These are phyloP conservation scores for Daedaleopsis nitida DNA, from an alignment of 768 basidiomycete genomes.

Conservation along the genomic window DNA sequence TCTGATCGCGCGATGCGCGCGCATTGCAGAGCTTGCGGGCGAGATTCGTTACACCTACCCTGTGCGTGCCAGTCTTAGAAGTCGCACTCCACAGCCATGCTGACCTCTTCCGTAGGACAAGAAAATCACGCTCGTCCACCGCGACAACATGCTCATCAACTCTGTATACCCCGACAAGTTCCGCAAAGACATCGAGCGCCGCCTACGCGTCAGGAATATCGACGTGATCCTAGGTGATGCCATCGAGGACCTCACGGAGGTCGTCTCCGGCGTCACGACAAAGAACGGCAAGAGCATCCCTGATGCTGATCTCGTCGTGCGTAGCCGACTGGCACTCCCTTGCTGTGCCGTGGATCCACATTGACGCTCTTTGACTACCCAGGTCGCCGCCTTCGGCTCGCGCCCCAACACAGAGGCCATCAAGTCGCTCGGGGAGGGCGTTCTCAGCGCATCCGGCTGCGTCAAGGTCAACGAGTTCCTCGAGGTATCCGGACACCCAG, in stretches of 20 bases:
- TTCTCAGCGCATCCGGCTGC: constrained; percentile 39
- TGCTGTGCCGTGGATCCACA: neutral
- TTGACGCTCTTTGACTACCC: neutral
- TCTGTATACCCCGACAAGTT: constrained; percentile 54
- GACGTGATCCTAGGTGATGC: constrained; percentile 53
- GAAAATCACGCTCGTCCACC: constrained; percentile 67
- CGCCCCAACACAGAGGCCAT: constrained; percentile 59
- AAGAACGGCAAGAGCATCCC: constrained; percentile 49
- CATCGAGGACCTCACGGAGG: constrained; percentile 48
- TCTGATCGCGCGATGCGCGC: neutral
- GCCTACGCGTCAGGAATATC: constrained; percentile 47
- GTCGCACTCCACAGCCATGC: too few relatives aligned
- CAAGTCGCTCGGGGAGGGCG: constrained; percentile 37
- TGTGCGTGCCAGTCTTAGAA: constrained; percentile 25
- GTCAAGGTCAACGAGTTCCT: constrained; percentile 61
- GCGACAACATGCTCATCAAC: constrained; percentile 54
- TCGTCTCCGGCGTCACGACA: constrained; percentile 44
- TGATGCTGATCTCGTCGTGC: constrained; percentile 60
- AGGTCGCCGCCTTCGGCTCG: constrained; percentile 34
- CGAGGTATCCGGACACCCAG: constrained; percentile 50
- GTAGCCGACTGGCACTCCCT: constrained; percentile 17
- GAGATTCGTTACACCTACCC: constrained; percentile 47
- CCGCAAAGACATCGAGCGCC: constrained; percentile 47
- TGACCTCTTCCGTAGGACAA: constrained; percentile 26
- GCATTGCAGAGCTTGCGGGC: constrained; percentile 42